Percentiles rank a stretch among this genome's conserved stretches.
Evolutionary conservation across 129 eudicot species (phyloP).

Genomic region (Apium graveolens): DNA sequence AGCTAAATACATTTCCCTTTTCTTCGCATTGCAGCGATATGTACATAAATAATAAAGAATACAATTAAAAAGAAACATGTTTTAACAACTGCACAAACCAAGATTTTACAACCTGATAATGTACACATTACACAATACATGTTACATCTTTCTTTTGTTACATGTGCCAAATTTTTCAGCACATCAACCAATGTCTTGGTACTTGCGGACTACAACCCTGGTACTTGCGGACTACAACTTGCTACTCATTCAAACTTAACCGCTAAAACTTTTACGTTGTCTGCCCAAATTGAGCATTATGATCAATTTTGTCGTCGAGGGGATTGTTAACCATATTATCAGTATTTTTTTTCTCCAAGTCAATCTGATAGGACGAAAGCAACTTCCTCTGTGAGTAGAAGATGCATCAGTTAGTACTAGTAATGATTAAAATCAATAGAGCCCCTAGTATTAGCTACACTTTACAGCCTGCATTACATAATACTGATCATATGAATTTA

Average conservation of each 20-base stretch:
- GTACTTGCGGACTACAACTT: too few species aligned
- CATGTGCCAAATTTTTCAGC: not conserved
- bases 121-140: not conserved
- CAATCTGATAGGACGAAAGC: constrained; percentile 72
- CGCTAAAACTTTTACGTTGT: not conserved
- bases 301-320: too few species aligned
- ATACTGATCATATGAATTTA: not conserved
- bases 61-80: not conserved
- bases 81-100: not conserved
- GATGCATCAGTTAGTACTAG: not conserved
- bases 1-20: too few species aligned
- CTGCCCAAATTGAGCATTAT: constrained; percentile 18
- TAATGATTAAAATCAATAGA: not conserved
- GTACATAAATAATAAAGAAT: not conserved
- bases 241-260: not conserved
- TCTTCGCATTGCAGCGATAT: not conserved
- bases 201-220: not conserved
- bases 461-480: not conserved
- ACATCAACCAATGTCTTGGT: not conserved
- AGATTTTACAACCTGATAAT: not conserved
- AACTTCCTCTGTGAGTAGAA: constrained; percentile 37
- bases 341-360: constrained; percentile 38
- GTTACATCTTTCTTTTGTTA: too few species aligned
- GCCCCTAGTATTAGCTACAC: not conserved
- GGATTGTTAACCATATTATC: constrained; percentile 29